Conservation (phyloP, 768 basidiomycete species). For the Russula dissimulans region DNA sequence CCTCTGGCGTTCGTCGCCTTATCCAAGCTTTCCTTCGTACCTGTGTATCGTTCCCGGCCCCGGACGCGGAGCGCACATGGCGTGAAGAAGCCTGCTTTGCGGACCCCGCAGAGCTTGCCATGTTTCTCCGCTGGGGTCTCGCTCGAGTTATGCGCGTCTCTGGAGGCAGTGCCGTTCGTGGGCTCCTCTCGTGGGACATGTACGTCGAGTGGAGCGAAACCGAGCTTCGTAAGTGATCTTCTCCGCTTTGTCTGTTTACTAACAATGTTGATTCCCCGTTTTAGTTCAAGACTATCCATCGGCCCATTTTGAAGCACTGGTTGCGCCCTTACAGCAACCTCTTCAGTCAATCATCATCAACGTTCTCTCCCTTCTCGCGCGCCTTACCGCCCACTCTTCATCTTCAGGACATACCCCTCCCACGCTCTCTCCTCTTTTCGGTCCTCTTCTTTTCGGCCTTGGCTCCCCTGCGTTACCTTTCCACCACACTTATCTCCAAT, state of each 20-base stretch:
- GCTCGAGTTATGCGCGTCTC: constrained; percentile 66
- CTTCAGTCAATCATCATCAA: constrained; percentile 55
- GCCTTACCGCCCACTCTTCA: constrained; percentile 75
- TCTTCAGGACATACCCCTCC: constrained; percentile 87
- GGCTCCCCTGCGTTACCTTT: constrained; percentile 42
- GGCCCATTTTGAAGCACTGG: constrained; percentile 61
- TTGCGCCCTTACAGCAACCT: constrained; percentile 43
- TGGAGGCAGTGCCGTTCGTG: constrained; percentile 65
- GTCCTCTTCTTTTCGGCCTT: constrained; percentile 83
- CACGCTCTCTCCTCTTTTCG: constrained; percentile 82
- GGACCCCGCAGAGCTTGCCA: constrained; percentile 79
- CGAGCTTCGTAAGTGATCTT: constrained; percentile 58
- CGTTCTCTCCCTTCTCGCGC: constrained; percentile 70
- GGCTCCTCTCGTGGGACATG: constrained; percentile 75
- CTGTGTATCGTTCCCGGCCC: constrained; percentile 29
- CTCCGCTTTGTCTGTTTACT: background rate
- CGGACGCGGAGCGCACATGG: constrained; percentile 48
- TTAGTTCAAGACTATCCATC: constrained; percentile 59
- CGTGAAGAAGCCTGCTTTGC: constrained; percentile 78
- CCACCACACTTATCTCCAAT: constrained; percentile 53
- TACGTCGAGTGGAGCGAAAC: constrained; percentile 76
- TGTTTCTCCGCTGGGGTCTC: constrained; percentile 89
- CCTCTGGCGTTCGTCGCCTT: constrained; percentile 63
- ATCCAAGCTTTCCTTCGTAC: constrained; percentile 74
- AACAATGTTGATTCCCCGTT: constrained; percentile 6